Percentiles rank a stretch among this genome's conserved stretches.
Conservation (phyloP, 192 early-diverging fungal genomes). For the Paraglomus brasilianum region DNA sequence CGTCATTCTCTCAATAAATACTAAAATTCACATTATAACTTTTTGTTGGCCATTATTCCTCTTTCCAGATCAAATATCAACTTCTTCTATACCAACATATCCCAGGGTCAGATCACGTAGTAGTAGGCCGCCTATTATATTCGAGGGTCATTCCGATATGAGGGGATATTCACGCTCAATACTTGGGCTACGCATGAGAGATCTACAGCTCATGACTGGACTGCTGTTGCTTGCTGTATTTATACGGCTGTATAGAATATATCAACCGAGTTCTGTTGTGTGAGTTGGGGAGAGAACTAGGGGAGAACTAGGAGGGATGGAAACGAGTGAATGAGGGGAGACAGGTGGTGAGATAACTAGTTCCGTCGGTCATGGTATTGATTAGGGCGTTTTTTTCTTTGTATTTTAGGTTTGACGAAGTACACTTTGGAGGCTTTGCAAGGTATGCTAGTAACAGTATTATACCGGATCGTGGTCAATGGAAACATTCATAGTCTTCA, state of each 20-base stretch:
- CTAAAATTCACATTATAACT: too few species aligned
- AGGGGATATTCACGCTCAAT: not conserved
- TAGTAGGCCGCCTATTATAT: too few species aligned
- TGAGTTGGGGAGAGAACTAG: slow-evolving; percentile 32
- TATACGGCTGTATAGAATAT: slow-evolving; percentile 45
- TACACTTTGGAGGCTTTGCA: slow-evolving; percentile 98
- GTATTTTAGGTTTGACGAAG: slow-evolving; percentile 86
- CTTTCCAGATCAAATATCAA: too few species aligned
- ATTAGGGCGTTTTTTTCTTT: slow-evolving; percentile 4
- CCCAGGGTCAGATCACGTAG: too few species aligned
- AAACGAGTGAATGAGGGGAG: not conserved
- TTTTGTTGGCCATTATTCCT: too few species aligned
- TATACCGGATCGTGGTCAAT: too few species aligned
- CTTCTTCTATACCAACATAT: too few species aligned
- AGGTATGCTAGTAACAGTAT: slow-evolving; percentile 2
- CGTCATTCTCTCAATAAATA: too few species aligned
- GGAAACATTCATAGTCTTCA: slow-evolving; percentile 6
- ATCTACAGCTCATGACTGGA: slow-evolving; percentile 32
- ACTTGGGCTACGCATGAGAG: not conserved
- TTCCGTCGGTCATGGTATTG: not conserved
- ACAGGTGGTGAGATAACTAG: not conserved
- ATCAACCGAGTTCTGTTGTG: slow-evolving; percentile 49
- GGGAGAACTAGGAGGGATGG: not conserved
- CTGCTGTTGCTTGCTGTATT: slow-evolving; percentile 39
- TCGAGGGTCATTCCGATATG: too few species aligned